These are phyloP conservation scores for Alternaria metachromatica DNA, from an alignment of 2,329 filamentous ascomycete species.

Conservation along the genomic window DNA sequence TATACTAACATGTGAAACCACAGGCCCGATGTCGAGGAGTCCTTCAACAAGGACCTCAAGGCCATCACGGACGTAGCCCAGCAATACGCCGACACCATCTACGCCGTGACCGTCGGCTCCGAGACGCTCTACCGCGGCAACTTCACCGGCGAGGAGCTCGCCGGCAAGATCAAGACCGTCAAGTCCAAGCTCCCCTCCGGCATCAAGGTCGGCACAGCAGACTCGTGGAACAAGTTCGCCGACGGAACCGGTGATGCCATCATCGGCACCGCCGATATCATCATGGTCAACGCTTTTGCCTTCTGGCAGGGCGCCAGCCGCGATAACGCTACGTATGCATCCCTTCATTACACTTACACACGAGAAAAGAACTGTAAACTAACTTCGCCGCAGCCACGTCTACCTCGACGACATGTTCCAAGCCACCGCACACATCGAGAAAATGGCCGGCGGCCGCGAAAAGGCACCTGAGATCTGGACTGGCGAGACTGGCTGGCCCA, in stretches of 20 bases:
- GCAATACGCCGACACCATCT: conserved; percentile 64
- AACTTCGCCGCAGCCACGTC: conserved; percentile 46
- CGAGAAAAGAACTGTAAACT: neutral
- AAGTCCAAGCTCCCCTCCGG: conserved; percentile 59
- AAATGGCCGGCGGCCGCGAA: conserved; percentile 60
- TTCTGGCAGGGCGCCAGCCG: conserved; percentile 73
- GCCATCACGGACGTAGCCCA: conserved; percentile 60
- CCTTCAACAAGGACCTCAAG: conserved; percentile 66
- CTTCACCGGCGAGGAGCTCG: conserved; percentile 66
- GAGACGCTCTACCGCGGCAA: conserved; percentile 74
- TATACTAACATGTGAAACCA: neutral
- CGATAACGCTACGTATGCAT: conserved; percentile 59
- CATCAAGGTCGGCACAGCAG: conserved; percentile 70
- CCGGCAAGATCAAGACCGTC: conserved; percentile 67
- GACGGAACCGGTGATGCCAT: conserved; percentile 72
- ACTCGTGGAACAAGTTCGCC: conserved; percentile 75
- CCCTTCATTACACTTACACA: neutral
- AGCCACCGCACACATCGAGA: conserved; percentile 68
- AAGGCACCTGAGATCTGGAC: conserved; percentile 65
- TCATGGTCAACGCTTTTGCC: conserved; percentile 72
- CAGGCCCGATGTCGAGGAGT: conserved; percentile 68
- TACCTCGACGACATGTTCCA: conserved; percentile 73
- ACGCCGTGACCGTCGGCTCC: conserved; percentile 73
- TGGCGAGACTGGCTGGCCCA: conserved; percentile 32
- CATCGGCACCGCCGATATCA: conserved; percentile 67